phyloP scores from a whole-genome alignment of 116 monocot genomes.

The Iris pallida region DNA sequence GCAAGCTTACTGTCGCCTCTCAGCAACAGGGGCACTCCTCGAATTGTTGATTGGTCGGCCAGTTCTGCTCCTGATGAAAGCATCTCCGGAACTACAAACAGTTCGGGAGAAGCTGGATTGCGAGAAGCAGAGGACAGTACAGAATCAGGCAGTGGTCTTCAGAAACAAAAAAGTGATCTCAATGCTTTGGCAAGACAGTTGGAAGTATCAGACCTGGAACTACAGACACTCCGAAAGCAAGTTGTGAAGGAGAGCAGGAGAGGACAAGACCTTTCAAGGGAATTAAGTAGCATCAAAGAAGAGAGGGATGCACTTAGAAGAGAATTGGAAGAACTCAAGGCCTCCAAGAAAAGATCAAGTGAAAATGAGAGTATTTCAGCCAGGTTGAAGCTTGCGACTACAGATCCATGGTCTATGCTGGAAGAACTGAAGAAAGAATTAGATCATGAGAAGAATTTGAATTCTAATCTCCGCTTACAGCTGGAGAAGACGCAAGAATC shows the following conservation, averaged over 20 bases:
- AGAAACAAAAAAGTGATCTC: slow-evolving; percentile 33
- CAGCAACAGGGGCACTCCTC: slow-evolving; percentile 10
- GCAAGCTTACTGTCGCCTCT: slow-evolving; percentile 21
- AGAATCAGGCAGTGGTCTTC: slow-evolving; percentile 29
- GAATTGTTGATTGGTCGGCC: slow-evolving; percentile 24
- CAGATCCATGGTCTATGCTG: slow-evolving; percentile 25
- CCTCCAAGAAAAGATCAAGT: slow-evolving; percentile 14
- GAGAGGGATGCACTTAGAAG: slow-evolving; percentile 38
- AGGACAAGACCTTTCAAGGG: slow-evolving; percentile 35
- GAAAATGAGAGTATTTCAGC: slow-evolving; percentile 17
- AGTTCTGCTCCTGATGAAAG: slow-evolving; percentile 25
- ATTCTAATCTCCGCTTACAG: slow-evolving; percentile 60
- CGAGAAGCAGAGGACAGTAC: slow-evolving; percentile 1
- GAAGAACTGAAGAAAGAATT: slow-evolving; percentile 41
- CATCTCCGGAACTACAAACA: slow-evolving; percentile 28
- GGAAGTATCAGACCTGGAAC: slow-evolving; percentile 43
- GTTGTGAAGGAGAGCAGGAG: slow-evolving; percentile 44
- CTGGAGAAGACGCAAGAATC: slow-evolving; percentile 77
- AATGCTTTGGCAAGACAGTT: slow-evolving; percentile 27
- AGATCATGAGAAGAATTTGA: slow-evolving; percentile 68
- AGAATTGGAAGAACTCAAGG: slow-evolving; percentile 46
- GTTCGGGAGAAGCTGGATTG: slow-evolving; percentile 22
- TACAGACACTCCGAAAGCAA: slow-evolving; percentile 53
- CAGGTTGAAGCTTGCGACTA: slow-evolving; percentile 10
- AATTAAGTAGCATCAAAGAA: slow-evolving; percentile 34